phyloP scores from a whole-genome alignment of 345 rosid genomes.

The Ailanthus altissimus region DNA sequence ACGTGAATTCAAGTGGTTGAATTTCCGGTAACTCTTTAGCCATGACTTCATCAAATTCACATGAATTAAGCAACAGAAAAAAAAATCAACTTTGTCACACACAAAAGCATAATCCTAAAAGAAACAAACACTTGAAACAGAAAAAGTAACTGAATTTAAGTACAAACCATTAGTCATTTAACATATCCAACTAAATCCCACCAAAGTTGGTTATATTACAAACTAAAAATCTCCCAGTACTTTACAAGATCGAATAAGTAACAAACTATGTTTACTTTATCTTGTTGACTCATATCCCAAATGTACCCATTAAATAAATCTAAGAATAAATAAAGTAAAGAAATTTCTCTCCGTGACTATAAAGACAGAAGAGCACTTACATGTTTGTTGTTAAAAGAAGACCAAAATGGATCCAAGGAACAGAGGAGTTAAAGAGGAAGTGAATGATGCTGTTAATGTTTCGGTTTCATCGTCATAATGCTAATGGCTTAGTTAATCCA shows the following conservation, averaged over 20 bases:
- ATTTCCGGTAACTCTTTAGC: slow-evolving; percentile 49
- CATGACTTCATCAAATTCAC: slow-evolving; percentile 28
- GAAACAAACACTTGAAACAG: neutral
- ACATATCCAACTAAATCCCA: slow-evolving; percentile 5
- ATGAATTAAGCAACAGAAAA: neutral
- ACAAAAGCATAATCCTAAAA: neutral
- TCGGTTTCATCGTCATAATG: neutral
- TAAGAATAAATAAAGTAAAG: neutral
- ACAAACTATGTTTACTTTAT: neutral
- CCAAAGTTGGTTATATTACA: neutral
- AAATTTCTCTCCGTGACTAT: no score
- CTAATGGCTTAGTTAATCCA: neutral
- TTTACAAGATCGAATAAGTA: neutral
- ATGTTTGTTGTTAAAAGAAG: no score
- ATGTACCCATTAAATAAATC: neutral
- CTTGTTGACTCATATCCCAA: neutral
- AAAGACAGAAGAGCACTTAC: neutral
- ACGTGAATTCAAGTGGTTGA: slow-evolving; percentile 45
- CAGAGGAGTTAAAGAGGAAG: neutral
- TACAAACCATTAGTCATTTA: neutral
- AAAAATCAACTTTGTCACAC: neutral
- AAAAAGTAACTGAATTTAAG: neutral
- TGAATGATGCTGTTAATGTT: neutral
- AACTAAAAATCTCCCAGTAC: neutral
- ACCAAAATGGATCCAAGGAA: no score